These are phyloP conservation scores for Lepidium africanum DNA, from an alignment of 345 rosid species.

Conservation along the genomic window DNA sequence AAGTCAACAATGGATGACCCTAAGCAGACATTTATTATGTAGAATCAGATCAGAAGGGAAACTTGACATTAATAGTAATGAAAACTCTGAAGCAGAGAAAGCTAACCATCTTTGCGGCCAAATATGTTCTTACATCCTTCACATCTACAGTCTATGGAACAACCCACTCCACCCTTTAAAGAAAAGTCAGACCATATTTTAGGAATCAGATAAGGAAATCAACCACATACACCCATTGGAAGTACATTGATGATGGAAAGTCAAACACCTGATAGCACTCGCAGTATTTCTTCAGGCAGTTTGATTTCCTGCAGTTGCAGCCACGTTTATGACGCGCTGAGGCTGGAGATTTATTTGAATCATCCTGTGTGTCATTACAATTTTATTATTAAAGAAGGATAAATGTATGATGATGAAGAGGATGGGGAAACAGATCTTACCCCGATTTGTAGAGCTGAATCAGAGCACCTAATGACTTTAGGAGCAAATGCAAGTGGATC, in stretches of 20 bases:
- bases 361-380: constrained; percentile 46
- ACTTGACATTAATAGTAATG: background rate
- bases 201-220: background rate
- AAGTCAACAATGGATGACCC: constrained; percentile 46
- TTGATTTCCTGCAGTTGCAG: constrained; percentile 96
- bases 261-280: constrained; percentile 94
- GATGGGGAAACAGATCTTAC: constrained; percentile 27
- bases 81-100: background rate
- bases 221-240: background rate
- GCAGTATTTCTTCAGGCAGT: constrained; percentile 88
- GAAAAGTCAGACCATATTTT: background rate
- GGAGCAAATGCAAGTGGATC: constrained; percentile 99
- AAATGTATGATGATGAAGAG: background rate
- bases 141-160: constrained; percentile 93
- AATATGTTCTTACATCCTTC: constrained; percentile 94
- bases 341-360: constrained; percentile 72
- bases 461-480: constrained; percentile 69
- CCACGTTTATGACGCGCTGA: constrained; percentile 97
- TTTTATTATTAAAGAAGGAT: background rate
- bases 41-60: background rate
- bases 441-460: constrained; percentile 49
- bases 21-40: constrained; percentile 12
- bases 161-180: constrained; percentile 83
- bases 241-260: background rate
- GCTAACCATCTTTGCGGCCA: constrained; percentile 90